phyloP scores from a whole-genome alignment of 1,284 basidiomycete species.

The Puccinia triticina region DNA sequence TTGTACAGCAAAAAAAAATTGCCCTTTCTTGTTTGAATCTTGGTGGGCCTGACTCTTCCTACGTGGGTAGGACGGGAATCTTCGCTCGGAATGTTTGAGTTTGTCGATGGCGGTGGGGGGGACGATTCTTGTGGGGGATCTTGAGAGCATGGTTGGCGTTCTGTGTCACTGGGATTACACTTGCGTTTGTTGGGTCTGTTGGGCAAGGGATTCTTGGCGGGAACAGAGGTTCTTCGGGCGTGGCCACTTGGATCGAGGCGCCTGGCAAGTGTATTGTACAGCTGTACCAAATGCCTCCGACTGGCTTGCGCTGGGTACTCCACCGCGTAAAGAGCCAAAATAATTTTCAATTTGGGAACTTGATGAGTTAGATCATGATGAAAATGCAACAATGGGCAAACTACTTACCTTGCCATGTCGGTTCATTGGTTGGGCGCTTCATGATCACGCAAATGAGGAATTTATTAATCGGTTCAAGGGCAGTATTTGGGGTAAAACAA shows the following conservation, averaged over 20 bases:
- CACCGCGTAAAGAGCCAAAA: neutral
- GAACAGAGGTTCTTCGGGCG: too few relatives aligned
- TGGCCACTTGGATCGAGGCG: neutral
- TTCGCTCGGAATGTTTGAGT: too few relatives aligned
- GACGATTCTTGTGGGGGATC: too few relatives aligned
- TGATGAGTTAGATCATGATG: neutral
- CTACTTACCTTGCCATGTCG: neutral
- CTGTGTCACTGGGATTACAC: too few relatives aligned
- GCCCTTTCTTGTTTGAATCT: neutral
- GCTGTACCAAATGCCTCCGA: conserved; percentile 11
- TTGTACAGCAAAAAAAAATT: neutral
- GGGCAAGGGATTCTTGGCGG: too few relatives aligned
- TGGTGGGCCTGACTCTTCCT: neutral
- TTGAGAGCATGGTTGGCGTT: too few relatives aligned
- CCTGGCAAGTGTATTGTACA: neutral
- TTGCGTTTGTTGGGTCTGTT: too few relatives aligned
- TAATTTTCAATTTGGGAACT: conserved; percentile 2
- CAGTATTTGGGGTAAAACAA: too few relatives aligned
- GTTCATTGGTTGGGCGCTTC: neutral
- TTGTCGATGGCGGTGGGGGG: too few relatives aligned
- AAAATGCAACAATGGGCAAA: neutral
- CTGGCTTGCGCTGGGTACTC: conserved; percentile 18
- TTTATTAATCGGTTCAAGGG: too few relatives aligned
- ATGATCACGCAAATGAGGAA: neutral
- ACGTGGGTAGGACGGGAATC: too few relatives aligned